A percentile compares a stretch with the other conserved stretches of the same genome.
phyloP scores from a whole-genome alignment of 78 protist genomes.

The Dictyostelium discoideum region DNA sequence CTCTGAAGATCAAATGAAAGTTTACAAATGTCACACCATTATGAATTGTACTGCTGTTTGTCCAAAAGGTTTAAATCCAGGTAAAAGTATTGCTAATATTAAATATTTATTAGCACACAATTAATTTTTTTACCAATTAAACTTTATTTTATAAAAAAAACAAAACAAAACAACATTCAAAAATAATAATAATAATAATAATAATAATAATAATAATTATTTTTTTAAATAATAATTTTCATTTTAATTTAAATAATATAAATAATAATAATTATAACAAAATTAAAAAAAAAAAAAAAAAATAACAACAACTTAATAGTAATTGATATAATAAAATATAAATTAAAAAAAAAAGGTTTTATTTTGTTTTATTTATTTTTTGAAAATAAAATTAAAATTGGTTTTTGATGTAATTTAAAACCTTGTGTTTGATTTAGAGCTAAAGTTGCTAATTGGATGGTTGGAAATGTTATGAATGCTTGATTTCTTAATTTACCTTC shows the following conservation, averaged over 20 bases:
- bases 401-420: constrained; percentile 4
- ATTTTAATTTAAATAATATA: not conserved
- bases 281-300: not conserved
- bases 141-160: too few species aligned
- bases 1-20: constrained; percentile 56
- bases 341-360: not conserved
- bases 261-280: not conserved
- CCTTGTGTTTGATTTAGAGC: constrained; percentile 39
- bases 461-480: constrained; percentile 44
- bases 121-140: not conserved
- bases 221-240: not conserved
- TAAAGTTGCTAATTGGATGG: not conserved
- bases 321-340: not conserved
- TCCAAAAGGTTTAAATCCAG: constrained; percentile 59
- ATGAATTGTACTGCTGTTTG: constrained; percentile 94
- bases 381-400: constrained; percentile 12
- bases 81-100: constrained; percentile 21
- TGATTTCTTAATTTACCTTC: constrained; percentile 19
- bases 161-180: not conserved
- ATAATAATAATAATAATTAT: not conserved
- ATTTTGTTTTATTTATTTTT: not conserved
- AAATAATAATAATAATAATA: not conserved
- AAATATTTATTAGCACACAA: constrained; percentile 1
- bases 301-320: not conserved
- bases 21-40: constrained; percentile 97